Evolutionary conservation across 768 basidiomycete genomes (phyloP), one percentile per base, ranked within the genome.

Genomic region (Pleurotus ostreatus): DNA sequence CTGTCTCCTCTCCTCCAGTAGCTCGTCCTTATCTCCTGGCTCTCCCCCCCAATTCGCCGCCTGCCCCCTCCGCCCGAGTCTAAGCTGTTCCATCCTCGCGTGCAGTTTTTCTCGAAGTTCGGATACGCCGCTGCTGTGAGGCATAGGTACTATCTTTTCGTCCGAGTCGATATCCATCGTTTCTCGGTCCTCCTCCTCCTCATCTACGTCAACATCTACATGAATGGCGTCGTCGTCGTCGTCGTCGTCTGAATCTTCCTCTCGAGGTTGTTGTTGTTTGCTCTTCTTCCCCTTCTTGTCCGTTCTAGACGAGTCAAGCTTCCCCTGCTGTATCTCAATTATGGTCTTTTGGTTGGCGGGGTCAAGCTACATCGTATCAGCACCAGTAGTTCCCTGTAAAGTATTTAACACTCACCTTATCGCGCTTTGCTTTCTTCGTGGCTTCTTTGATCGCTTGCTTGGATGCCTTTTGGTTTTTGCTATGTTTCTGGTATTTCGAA

Each of bases 391-490:
- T 34, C 2, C 13, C 1, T 12, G 23, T 9, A 13, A 13, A 56
- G 22, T 18, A 55, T 8, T 6, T n/a, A 45, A 46, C 57, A 66
- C 70, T 20, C 55, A 91, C 94, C 81, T 94, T 95, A 55, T 90
- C 89, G 43, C 85, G 80, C 68, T 88, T 92, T 0, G 92, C 92
- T 63, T 92, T 94, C 71, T 89, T 92, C 9, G 89, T 84, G 1
- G 86, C 89, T 69, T 95, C 92, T 67, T 96, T 94, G 37, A 92
- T 77, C 43, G 86, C 87, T 64, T 95, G 93, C 65, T 92, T 94
- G 2, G 88, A 82, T 20, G 86, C 82, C 60, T 89, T 88, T 73
- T 80, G 79, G 61, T 92, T 90, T 72, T 92, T 95, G 71, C 85
- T 94, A 70, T 94, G 86, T 68, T 92, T 92, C 61, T 89, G 88